Conservation (phyloP, 23 red algal species). For the Chondrus crispus region DNA sequence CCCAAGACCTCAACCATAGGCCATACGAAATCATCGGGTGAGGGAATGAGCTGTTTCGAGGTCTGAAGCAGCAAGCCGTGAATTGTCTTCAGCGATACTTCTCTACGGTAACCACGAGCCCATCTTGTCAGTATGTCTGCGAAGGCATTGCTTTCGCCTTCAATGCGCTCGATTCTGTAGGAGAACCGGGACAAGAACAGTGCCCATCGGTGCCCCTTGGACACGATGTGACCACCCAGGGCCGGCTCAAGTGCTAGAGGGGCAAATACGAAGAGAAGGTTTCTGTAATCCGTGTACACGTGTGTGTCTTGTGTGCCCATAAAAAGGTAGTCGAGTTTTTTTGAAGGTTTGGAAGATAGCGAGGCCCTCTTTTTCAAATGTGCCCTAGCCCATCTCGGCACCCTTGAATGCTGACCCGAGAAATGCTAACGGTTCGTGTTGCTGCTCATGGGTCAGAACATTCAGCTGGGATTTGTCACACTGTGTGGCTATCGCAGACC, state of each 20-base stretch:
- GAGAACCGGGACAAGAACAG: not conserved
- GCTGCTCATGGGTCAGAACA: not conserved
- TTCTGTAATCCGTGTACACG: not conserved
- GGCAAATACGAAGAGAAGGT: not conserved
- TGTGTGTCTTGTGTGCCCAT: not conserved
- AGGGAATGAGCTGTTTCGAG: not conserved
- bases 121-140: not conserved
- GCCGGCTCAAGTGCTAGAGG: not conserved
- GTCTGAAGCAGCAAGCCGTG: not conserved
- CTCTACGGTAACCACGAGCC: not conserved
- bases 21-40: not conserved
- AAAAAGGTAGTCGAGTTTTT: not conserved
- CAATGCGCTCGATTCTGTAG: not conserved
- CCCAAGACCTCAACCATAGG: not conserved
- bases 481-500: slow-evolving; percentile 22
- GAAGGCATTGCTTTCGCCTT: not conserved
- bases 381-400: not conserved
- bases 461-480: not conserved
- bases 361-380: not conserved
- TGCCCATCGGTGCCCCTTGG: not conserved
- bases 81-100: not conserved
- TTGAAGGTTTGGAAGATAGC: not conserved
- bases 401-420: not conserved
- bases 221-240: not conserved
- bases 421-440: not conserved